Percentiles rank a stretch among this genome's conserved stretches.
Evolutionary conservation across 2,329 filamentous ascomycete genomes (phyloP).

Genomic region (Aspergillus sp.): DNA sequence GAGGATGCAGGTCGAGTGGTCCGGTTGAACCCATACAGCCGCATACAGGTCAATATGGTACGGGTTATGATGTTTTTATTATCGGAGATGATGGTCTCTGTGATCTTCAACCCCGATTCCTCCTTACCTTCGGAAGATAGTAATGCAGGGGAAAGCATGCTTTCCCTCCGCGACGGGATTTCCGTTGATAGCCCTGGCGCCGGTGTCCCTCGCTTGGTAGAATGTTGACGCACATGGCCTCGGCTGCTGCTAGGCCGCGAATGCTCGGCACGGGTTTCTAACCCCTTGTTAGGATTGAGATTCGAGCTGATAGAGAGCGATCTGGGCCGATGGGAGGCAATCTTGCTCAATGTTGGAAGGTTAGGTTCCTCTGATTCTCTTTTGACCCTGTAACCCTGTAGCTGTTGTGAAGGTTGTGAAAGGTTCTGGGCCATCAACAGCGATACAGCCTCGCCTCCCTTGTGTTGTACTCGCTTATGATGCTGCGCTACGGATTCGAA

Average conservation of each 20-base stretch:
- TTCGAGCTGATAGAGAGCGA: constrained; percentile 35
- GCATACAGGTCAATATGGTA: constrained; percentile 45
- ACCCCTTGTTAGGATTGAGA: constrained; percentile 20
- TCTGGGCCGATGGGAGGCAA: constrained; percentile 29
- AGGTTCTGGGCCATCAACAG: constrained; percentile 38
- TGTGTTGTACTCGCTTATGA: constrained; percentile 41
- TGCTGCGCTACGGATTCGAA: constrained; percentile 44
- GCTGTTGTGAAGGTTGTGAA: constrained; percentile 29
- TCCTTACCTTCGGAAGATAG: constrained; percentile 21
- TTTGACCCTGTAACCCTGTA: constrained; percentile 35
- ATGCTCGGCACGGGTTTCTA: constrained; percentile 16
- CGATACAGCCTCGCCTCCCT: constrained; percentile 41
- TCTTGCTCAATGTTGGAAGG: constrained; percentile 29
- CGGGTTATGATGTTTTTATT: constrained; percentile 44
- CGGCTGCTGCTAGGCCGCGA: constrained; percentile 24
- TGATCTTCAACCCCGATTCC: constrained; percentile 22
- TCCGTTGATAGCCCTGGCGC: constrained; percentile 31
- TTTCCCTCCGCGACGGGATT: constrained; percentile 10
- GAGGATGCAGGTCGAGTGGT: constrained; percentile 22
- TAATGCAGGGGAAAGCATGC: constrained; percentile 14
- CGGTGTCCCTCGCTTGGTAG: constrained; percentile 21
- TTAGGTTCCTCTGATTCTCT: constrained; percentile 34
- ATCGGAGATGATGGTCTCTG: constrained; percentile 31
- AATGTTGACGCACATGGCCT: constrained; percentile 15
- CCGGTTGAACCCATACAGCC: constrained; percentile 43